A percentile compares a stretch with the other conserved stretches of the same genome.
Conservation (phyloP, 1,139 yeast genomes). For the Suhomyces maxii region DNA sequence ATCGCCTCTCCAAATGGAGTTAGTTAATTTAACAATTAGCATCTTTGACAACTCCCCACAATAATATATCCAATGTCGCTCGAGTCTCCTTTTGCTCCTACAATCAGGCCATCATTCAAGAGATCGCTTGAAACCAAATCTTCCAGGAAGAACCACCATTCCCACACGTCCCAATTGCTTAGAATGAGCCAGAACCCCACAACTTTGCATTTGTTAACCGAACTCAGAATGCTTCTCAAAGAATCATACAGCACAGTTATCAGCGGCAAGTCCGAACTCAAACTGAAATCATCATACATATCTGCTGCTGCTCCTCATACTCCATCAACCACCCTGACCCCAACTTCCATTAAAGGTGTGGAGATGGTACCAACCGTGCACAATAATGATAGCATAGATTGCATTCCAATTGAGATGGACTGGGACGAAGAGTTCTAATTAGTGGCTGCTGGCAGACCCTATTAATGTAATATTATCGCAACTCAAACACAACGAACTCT, state of each 20-base stretch:
- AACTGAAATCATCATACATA: not conserved
- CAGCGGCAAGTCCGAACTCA: not conserved
- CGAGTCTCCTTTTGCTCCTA: conserved; percentile 2
- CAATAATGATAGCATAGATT: conserved; percentile 3
- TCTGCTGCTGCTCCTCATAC: not conserved
- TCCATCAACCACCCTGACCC: not conserved
- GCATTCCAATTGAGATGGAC: conserved; percentile 9
- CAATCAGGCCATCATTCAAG: not conserved
- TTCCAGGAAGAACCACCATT: not conserved
- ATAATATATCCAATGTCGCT: conserved; percentile 1
- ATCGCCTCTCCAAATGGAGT: too few species aligned
- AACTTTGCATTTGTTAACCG: conserved; percentile 2
- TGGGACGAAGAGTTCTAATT: conserved; percentile 1
- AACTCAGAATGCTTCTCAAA: conserved; percentile 3
- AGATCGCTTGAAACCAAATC: not conserved
- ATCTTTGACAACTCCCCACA: not conserved
- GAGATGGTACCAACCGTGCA: not conserved
- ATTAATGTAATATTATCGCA: not conserved
- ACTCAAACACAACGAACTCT: too few species aligned
- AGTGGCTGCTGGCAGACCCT: not conserved
- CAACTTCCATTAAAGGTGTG: not conserved
- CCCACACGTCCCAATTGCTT: not conserved
- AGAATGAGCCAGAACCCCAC: not conserved
- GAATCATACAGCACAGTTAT: conserved; percentile 4
- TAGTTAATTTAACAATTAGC: not conserved